Evolutionary conservation across 75 land plant genomes (phyloP).

Genomic region (Gnetum montanum): DNA sequence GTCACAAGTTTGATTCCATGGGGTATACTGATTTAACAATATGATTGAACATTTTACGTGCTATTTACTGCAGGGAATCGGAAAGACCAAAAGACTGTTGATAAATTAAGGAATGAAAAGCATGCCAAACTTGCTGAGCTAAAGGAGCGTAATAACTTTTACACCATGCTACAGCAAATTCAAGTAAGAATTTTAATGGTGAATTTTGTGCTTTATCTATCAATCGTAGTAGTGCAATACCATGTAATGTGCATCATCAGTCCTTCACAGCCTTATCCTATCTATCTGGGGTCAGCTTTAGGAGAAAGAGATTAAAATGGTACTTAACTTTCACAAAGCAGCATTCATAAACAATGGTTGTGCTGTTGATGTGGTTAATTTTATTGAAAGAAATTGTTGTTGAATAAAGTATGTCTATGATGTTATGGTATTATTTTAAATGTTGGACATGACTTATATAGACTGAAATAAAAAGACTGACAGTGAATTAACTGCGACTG

Average conservation of each 20-base stretch:
- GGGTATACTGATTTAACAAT: no score
- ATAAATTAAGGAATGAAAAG: constrained; percentile 75
- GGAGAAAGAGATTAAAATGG: neutral
- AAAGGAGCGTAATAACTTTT: constrained; percentile 89
- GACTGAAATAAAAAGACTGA: no score
- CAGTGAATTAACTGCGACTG: no score
- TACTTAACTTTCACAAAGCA: neutral
- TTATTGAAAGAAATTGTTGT: no score
- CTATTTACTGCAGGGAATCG: no score
- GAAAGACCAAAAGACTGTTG: constrained; percentile 86
- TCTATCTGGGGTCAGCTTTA: neutral
- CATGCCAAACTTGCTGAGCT: constrained; percentile 89
- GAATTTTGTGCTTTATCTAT: neutral
- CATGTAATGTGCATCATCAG: neutral
- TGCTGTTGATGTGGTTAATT: no score
- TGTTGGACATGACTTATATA: no score
- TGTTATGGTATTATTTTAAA: no score
- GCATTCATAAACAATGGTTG: neutral
- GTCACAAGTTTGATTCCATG: no score
- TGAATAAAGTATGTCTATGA: no score
- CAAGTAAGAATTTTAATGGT: constrained; percentile 39
- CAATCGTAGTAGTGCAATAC: neutral
- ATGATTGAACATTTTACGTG: no score
- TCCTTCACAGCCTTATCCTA: neutral
- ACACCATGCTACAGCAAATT: constrained; percentile 84